phyloP scores from a whole-genome alignment of 371 early-diverging fungal species.

The Rhizopus stolonifer region DNA sequence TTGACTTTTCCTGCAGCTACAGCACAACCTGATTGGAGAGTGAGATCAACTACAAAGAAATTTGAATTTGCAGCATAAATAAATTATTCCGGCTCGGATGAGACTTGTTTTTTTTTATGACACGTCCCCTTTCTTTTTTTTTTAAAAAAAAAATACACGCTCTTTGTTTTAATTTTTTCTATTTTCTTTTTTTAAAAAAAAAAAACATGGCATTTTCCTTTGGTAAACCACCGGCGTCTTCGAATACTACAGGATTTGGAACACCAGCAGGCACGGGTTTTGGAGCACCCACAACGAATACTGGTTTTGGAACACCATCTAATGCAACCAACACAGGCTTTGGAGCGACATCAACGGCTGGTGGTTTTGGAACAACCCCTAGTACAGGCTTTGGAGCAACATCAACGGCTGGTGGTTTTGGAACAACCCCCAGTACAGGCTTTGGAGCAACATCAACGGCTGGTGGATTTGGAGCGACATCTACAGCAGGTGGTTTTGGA shows the following conservation, averaged over 20 bases:
- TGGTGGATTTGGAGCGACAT: constrained; percentile 2
- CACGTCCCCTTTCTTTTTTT: not conserved
- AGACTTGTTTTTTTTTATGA: not conserved
- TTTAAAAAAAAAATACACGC: no score
- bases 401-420: constrained; percentile 14
- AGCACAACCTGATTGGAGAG: constrained; percentile 27
- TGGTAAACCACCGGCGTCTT: constrained; percentile 20
- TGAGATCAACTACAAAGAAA: constrained; percentile 12
- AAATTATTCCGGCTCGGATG: not conserved
- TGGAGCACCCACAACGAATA: constrained; percentile 4
- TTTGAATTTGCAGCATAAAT: constrained; percentile 3
- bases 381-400: constrained; percentile 17
- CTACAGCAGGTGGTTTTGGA: constrained; percentile 9
- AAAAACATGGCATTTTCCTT: constrained; percentile 23
- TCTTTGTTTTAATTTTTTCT: constrained; percentile 9
- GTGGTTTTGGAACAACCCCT: constrained; percentile 26
- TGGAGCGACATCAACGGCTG: constrained; percentile 3
- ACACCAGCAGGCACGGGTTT: constrained; percentile 9
- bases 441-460: constrained; percentile 19
- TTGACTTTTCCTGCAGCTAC: constrained; percentile 17
- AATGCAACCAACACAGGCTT: constrained; percentile 7
- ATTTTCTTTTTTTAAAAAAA: constrained; percentile 1
- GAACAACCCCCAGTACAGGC: constrained; percentile 21
- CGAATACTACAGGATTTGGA: constrained; percentile 20
- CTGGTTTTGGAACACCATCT: constrained; percentile 26